Percentiles rank a stretch among this genome's conserved stretches.
Evolutionary conservation across 345 rosid species (phyloP).

Genomic region (Isatis tinctoria): DNA sequence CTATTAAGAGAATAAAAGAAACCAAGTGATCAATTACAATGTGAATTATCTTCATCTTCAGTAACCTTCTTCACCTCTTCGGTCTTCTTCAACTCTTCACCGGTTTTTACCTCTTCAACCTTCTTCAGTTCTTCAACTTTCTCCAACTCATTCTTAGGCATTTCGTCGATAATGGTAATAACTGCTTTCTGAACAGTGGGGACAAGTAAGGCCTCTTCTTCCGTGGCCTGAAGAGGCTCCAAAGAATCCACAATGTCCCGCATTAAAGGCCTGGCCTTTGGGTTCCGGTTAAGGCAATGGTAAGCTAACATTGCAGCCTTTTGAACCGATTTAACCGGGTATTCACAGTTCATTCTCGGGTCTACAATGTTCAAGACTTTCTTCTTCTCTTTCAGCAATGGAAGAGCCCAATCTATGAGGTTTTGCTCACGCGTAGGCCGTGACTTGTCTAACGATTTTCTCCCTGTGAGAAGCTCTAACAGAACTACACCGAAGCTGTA

Average conservation of each 20-base stretch:
- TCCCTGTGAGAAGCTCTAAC: slow-evolving; percentile 73
- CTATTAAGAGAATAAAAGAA: background rate
- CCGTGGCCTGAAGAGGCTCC: slow-evolving; percentile 78
- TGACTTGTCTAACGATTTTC: slow-evolving; percentile 86
- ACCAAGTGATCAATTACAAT: slow-evolving; percentile 17
- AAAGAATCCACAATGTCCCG: slow-evolving; percentile 87
- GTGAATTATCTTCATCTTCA: slow-evolving; percentile 12
- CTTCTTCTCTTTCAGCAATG: slow-evolving; percentile 85
- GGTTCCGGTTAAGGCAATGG: slow-evolving; percentile 90
- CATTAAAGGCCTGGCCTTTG: slow-evolving; percentile 98
- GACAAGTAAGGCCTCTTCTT: slow-evolving; percentile 31
- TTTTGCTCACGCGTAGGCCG: slow-evolving; percentile 79
- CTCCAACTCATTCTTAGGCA: slow-evolving; percentile 37
- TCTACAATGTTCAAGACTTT: slow-evolving; percentile 71
- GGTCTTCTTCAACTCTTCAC: background rate
- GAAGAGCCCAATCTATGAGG: slow-evolving; percentile 90
- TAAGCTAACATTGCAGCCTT: slow-evolving; percentile 97
- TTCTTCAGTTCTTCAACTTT: slow-evolving; percentile 29
- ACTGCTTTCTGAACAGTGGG: slow-evolving; percentile 36
- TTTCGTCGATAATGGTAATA: slow-evolving; percentile 44
- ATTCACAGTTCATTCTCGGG: slow-evolving; percentile 67
- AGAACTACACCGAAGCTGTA: slow-evolving; percentile 86
- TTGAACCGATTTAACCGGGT: slow-evolving; percentile 69
- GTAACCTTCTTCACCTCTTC: slow-evolving; percentile 30
- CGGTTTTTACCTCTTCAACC: background rate